These are phyloP conservation scores for Scalesia atractyloides DNA, from an alignment of 129 eudicot species.

Conservation along the genomic window DNA sequence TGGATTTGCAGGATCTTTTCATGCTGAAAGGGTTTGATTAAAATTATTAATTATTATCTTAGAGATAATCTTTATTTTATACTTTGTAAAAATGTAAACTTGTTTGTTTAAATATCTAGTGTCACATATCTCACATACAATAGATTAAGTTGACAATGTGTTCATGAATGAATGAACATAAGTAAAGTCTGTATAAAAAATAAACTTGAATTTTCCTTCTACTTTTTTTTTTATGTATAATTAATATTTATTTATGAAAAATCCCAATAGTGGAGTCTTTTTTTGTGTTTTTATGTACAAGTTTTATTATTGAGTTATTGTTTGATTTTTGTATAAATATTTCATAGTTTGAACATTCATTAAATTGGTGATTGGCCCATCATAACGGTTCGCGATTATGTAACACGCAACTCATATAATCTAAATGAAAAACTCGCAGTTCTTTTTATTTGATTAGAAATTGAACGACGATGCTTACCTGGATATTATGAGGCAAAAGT, in stretches of 20 bases:
- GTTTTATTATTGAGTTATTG: too few relatives aligned
- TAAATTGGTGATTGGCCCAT: too few relatives aligned
- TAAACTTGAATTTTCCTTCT: background rate
- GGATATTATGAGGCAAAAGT: too few relatives aligned
- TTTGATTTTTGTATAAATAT: too few relatives aligned
- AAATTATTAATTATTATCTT: background rate
- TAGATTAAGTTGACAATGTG: background rate
- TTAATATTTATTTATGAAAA: background rate
- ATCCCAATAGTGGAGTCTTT: too few relatives aligned
- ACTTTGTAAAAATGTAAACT: background rate
- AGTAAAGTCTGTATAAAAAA: background rate
- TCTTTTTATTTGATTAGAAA: too few relatives aligned
- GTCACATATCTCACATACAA: background rate
- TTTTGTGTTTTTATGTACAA: too few relatives aligned
- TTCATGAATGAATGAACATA: background rate
- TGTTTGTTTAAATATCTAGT: background rate
- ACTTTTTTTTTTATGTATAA: background rate
- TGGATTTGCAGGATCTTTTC: slow-evolving; percentile 54
- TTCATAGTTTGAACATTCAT: too few relatives aligned
- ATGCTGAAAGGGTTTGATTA: slow-evolving; percentile 16
- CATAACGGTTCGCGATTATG: too few relatives aligned
- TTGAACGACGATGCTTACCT: too few relatives aligned
- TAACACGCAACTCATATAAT: too few relatives aligned
- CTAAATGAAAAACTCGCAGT: too few relatives aligned
- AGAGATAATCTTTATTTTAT: background rate